These are phyloP conservation scores for Mycena sp. DNA, from an alignment of 1,284 basidiomycete genomes.

Conservation along the genomic window DNA sequence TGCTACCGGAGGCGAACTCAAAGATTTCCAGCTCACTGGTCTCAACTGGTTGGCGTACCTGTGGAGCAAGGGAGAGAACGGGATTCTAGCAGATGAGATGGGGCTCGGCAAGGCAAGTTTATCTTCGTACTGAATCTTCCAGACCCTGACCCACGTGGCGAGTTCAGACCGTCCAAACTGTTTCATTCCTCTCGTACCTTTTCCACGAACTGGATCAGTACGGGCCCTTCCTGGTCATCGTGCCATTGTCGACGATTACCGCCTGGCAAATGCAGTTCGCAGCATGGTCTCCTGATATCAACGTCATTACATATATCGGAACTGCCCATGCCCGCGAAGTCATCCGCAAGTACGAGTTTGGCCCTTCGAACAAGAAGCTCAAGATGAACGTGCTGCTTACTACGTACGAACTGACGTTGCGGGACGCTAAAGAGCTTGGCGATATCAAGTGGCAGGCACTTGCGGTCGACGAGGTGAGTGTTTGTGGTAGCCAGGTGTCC, in stretches of 20 bases:
- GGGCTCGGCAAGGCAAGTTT: constrained; percentile 90
- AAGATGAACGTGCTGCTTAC: constrained; percentile 98
- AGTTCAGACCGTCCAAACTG: constrained; percentile 91
- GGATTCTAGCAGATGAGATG: constrained; percentile 99
- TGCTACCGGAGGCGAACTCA: constrained; percentile 83
- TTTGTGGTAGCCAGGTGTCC: background rate
- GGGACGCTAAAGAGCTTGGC: constrained; percentile 89
- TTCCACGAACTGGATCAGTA: constrained; percentile 95
- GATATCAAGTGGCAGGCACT: constrained; percentile 98
- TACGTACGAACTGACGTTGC: constrained; percentile 96
- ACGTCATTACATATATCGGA: constrained; percentile 97
- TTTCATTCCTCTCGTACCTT: constrained; percentile 94
- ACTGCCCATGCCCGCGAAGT: constrained; percentile 89
- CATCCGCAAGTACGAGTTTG: constrained; percentile 95
- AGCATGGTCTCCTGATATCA: constrained; percentile 96
- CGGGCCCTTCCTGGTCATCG: constrained; percentile 97
- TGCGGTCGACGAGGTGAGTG: constrained; percentile 90
- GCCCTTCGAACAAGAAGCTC: constrained; percentile 84
- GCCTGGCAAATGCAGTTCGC: constrained; percentile 98
- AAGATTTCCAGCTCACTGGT: constrained; percentile 98
- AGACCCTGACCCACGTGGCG: constrained; percentile 26
- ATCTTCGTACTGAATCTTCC: constrained; percentile 44
- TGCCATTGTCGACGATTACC: constrained; percentile 97
- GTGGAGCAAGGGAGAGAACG: constrained; percentile 95
- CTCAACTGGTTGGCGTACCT: constrained; percentile 98